Evolutionary conservation across 108 stramenopile genomes (phyloP).

Genomic region (Chaetoceros muelleri): DNA sequence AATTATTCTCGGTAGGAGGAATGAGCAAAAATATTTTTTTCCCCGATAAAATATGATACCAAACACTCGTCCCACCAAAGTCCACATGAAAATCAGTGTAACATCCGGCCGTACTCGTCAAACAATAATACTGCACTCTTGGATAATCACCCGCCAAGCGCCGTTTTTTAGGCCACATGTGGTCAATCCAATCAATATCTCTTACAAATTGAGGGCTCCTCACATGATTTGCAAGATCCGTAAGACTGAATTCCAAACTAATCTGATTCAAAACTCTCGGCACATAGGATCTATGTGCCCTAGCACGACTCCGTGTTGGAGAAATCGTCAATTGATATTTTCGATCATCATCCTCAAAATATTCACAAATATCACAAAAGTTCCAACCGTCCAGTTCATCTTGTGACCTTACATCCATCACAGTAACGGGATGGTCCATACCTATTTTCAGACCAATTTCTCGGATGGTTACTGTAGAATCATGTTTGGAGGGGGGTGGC

Average conservation of each 20-base stretch:
- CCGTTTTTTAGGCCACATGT: constrained; percentile 45
- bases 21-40: constrained; percentile 74
- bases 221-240: constrained; percentile 30
- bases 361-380: constrained; percentile 35
- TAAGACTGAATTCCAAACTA: constrained; percentile 50
- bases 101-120: constrained; percentile 67
- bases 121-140: constrained; percentile 76
- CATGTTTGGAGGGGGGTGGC: background rate
- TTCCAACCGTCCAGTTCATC: constrained; percentile 47
- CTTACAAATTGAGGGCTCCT: constrained; percentile 62
- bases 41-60: constrained; percentile 85
- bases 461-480: constrained; percentile 4
- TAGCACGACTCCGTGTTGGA: constrained; percentile 5
- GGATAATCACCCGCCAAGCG: constrained; percentile 29
- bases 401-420: constrained; percentile 44
- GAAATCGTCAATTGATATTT: background rate
- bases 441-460: constrained; percentile 37
- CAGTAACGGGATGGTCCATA: constrained; percentile 21
- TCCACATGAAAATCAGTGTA: constrained; percentile 95
- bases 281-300: background rate
- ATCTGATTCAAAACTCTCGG: constrained; percentile 52
- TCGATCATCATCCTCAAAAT: constrained; percentile 49
- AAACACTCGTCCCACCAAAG: constrained; percentile 91
- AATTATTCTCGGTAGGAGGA: constrained; percentile 61
- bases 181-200: constrained; percentile 72